Conservation (phyloP, 371 early-diverging fungal species). For the Amoeboaphelidium protococcarum region DNA sequence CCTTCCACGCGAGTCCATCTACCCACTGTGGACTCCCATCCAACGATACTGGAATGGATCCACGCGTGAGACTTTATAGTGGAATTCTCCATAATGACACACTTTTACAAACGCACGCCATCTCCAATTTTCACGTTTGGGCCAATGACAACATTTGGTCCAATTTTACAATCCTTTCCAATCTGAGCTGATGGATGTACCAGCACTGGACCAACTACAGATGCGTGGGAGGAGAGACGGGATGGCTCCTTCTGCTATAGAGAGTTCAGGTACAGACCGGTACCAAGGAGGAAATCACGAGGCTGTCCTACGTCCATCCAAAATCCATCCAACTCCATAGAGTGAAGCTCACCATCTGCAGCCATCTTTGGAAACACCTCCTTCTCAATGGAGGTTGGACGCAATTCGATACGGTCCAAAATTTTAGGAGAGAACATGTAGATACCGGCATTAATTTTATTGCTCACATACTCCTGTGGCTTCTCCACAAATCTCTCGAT, state of each 20-base stretch:
- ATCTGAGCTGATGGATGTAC: conserved; percentile 73
- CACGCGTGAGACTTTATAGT: conserved; percentile 65
- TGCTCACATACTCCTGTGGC: conserved; percentile 72
- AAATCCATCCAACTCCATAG: conserved; percentile 83
- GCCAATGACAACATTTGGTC: conserved; percentile 80
- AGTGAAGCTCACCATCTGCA: conserved; percentile 44
- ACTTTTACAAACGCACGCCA: conserved; percentile 71
- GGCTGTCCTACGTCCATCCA: conserved; percentile 99
- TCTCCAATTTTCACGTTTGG: conserved; percentile 77
- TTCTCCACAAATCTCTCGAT: conserved; percentile 96
- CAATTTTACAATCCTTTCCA: conserved; percentile 78
- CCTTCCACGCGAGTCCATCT: conserved; percentile 58
- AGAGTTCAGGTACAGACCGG: conserved; percentile 66
- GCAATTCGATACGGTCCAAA: conserved; percentile 65
- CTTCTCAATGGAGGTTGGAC: conserved; percentile 90
- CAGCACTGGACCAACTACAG: conserved; percentile 41
- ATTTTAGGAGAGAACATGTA: conserved; percentile 86
- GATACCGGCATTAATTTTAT: conserved; percentile 97
- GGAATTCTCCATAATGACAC: conserved; percentile 66
- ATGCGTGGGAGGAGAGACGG: too few species aligned
- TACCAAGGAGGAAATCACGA: conserved; percentile 90
- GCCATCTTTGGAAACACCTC: conserved; percentile 94
- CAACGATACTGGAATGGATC: conserved; percentile 75
- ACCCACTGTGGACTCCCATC: conserved; percentile 85
- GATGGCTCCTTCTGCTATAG: conserved; percentile 39